phyloP scores from a whole-genome alignment of 345 rosid genomes.

The Garcia nutans region DNA sequence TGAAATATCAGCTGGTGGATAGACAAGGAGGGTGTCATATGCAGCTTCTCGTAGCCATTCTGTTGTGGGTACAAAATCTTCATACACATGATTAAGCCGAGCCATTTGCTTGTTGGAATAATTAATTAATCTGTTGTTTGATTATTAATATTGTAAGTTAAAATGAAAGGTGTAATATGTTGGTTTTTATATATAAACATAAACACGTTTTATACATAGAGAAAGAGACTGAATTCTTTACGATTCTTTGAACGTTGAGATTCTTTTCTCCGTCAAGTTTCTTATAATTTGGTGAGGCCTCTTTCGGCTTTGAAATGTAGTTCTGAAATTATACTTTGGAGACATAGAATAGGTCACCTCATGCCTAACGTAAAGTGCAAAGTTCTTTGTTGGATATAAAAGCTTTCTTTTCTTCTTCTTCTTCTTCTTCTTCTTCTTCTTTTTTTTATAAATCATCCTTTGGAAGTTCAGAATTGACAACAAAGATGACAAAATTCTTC shows the following conservation, averaged over 20 bases:
- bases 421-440: too few species aligned
- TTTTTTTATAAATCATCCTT: too few species aligned
- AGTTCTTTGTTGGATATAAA: not conserved
- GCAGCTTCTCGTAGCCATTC: slow-evolving; percentile 31
- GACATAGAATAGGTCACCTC: not conserved
- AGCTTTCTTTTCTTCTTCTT: too few species aligned
- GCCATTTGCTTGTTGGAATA: not conserved
- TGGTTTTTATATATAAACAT: not conserved
- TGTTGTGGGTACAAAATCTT: slow-evolving; percentile 36
- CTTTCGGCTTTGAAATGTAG: not conserved
- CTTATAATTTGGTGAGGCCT: too few species aligned
- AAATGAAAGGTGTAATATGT: not conserved
- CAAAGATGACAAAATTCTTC: too few species aligned
- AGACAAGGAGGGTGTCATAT: slow-evolving; percentile 30
- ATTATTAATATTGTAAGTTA: not conserved
- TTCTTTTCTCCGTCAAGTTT: not conserved
- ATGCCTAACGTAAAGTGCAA: not conserved
- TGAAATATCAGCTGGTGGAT: slow-evolving; percentile 32
- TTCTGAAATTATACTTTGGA: not conserved
- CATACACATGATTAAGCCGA: slow-evolving; percentile 18
- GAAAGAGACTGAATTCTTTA: not conserved
- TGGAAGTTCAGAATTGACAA: too few species aligned
- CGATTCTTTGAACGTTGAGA: not conserved
- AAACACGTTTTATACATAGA: not conserved
- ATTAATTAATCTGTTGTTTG: not conserved